These are phyloP conservation scores for Phytophthora idaei DNA, from an alignment of 352 stramenopile species.

Conservation along the genomic window DNA sequence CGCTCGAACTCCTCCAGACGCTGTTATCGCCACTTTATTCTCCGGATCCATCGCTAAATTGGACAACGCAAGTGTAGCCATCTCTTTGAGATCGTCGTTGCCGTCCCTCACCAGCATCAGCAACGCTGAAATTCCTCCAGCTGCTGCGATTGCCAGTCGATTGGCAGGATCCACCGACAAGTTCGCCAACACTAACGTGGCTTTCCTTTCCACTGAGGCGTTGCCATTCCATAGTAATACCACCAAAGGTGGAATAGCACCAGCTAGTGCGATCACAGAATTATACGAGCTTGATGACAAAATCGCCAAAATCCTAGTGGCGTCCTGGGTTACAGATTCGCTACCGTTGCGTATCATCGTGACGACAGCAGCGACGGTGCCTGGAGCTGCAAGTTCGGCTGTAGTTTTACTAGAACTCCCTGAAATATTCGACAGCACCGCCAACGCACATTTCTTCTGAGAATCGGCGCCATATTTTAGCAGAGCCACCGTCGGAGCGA, in stretches of 20 bases:
- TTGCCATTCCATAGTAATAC: constrained; percentile 14
- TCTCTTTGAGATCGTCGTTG: constrained; percentile 14
- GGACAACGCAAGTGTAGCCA: constrained; percentile 1
- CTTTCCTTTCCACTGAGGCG: constrained; percentile 1
- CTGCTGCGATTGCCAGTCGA: constrained; percentile 7
- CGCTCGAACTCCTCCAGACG: constrained; percentile 2
- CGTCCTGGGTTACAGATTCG: neutral
- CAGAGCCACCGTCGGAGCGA: constrained; percentile 7
- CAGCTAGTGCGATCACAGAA: constrained; percentile 5
- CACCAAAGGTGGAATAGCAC: constrained; percentile 13
- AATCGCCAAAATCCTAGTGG: constrained; percentile 2
- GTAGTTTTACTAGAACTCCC: neutral
- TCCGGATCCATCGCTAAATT: constrained; percentile 6
- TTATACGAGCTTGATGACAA: constrained; percentile 14
- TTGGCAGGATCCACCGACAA: neutral
- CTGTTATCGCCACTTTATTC: constrained; percentile 16
- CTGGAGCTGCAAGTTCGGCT: neutral
- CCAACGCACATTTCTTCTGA: constrained; percentile 9
- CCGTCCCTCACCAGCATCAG: constrained; percentile 11
- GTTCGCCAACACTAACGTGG: constrained; percentile 5
- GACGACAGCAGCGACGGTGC: neutral
- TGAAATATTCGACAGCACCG: constrained; percentile 1
- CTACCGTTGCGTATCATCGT: neutral
- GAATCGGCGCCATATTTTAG: neutral
- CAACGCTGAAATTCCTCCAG: constrained; percentile 18